Conservation (phyloP, 768 basidiomycete species). For the Podaxis rugospora region DNA sequence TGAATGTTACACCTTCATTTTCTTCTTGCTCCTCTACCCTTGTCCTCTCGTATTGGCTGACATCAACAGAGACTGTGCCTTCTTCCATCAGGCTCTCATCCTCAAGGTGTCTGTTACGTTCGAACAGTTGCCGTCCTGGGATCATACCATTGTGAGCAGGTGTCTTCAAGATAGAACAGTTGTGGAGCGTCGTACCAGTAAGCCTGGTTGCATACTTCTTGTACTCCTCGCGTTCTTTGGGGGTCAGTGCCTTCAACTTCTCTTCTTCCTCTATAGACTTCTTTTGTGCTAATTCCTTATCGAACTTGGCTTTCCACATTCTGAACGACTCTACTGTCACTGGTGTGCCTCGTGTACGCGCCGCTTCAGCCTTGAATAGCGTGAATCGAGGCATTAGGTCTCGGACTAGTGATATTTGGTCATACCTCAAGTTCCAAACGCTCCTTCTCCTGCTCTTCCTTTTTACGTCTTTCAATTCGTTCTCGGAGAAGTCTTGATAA, state of each 20-base stretch:
- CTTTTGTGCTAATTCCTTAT: constrained; percentile 56
- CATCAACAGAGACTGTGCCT: constrained; percentile 80
- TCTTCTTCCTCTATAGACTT: constrained; percentile 75
- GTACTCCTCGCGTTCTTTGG: constrained; percentile 85
- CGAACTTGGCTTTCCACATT: constrained; percentile 79
- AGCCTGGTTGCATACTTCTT: constrained; percentile 58
- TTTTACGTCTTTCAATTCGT: constrained; percentile 50
- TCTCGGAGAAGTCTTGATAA: constrained; percentile 58
- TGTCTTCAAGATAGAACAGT: neutral
- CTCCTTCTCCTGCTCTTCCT: constrained; percentile 71
- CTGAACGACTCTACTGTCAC: constrained; percentile 82
- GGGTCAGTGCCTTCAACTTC: constrained; percentile 56
- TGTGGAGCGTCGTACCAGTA: constrained; percentile 49
- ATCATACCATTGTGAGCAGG: constrained; percentile 1
- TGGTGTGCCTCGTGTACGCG: constrained; percentile 85
- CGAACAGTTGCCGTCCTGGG: constrained; percentile 91
- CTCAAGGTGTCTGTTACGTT: constrained; percentile 71
- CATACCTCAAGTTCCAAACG: constrained; percentile 70
- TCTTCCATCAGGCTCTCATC: constrained; percentile 85
- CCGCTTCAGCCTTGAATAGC: constrained; percentile 70
- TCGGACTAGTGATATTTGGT: constrained; percentile 8
- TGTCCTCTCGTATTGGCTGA: constrained; percentile 82
- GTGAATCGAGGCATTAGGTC: neutral
- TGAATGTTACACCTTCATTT: constrained; percentile 62
- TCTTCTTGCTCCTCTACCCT: constrained; percentile 61